Conservation (phyloP, 805 yeast genomes). For the Yamadazyma sp. region DNA sequence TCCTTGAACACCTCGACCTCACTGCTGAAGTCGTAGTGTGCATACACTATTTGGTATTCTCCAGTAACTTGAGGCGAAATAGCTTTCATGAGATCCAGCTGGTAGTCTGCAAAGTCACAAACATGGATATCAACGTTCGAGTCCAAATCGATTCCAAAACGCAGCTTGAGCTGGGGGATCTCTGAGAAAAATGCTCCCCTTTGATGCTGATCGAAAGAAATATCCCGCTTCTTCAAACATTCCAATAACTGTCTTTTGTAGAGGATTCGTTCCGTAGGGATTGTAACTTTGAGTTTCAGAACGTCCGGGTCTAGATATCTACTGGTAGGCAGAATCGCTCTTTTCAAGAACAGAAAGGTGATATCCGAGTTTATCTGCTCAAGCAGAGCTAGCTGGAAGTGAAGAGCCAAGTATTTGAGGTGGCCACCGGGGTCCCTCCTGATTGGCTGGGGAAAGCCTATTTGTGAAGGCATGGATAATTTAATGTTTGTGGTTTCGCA, state of each 20-base stretch:
- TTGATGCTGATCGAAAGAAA: constrained; percentile 15
- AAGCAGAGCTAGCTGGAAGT: constrained; percentile 14
- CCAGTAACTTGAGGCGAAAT: constrained; percentile 1
- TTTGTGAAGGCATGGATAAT: constrained; percentile 6
- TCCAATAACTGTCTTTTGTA: constrained; percentile 14
- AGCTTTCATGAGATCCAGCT: constrained; percentile 11
- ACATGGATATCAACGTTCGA: constrained; percentile 12
- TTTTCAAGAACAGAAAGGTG: background rate
- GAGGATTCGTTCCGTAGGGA: constrained; percentile 1
- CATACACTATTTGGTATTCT: constrained; percentile 4
- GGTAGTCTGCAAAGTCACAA: constrained; percentile 16
- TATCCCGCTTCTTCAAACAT: background rate
- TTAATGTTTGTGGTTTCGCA: constrained; percentile 9
- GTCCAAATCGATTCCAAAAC: constrained; percentile 8
- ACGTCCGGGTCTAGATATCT: background rate
- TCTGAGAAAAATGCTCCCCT: background rate
- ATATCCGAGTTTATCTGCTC: constrained; percentile 10
- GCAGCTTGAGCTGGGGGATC: background rate
- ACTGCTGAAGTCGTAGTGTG: constrained; percentile 1
- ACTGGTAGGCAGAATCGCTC: background rate
- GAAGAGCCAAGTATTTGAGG: constrained; percentile 5
- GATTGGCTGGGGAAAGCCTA: constrained; percentile 4
- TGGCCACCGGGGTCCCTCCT: background rate
- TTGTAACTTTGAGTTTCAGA: background rate
- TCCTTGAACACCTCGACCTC: constrained; percentile 2